Percentiles rank a stretch among this genome's conserved stretches.
These are phyloP conservation scores for Fusarium denticulatum DNA, from an alignment of 2,329 filamentous ascomycete genomes.

Conservation along the genomic window DNA sequence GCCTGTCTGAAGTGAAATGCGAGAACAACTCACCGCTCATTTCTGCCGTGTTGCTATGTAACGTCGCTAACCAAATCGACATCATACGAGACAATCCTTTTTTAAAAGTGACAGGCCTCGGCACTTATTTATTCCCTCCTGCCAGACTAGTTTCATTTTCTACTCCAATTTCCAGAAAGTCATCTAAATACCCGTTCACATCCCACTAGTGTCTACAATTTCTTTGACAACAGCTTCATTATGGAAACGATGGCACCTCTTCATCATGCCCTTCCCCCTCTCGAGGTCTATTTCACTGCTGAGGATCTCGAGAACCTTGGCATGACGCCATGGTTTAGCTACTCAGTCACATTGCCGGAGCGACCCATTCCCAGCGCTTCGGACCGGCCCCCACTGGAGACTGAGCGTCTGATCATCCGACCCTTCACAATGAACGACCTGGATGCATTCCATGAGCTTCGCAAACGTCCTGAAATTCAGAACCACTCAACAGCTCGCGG, in stretches of 20 bases:
- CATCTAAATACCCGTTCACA: background rate
- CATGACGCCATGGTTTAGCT: slow-evolving; percentile 36
- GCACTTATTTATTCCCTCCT: slow-evolving; percentile 1
- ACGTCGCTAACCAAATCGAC: slow-evolving; percentile 14
- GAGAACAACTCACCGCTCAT: slow-evolving; percentile 25
- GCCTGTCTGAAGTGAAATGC: background rate
- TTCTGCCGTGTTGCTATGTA: slow-evolving; percentile 27
- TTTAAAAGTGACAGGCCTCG: slow-evolving; percentile 14
- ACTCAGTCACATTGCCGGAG: slow-evolving; percentile 30
- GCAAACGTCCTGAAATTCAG: slow-evolving; percentile 4
- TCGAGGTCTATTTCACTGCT: slow-evolving; percentile 5
- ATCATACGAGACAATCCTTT: slow-evolving; percentile 14
- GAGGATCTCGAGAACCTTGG: slow-evolving; percentile 24
- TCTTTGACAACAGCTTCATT: background rate
- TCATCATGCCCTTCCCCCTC: slow-evolving; percentile 1
- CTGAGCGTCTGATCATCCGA: slow-evolving; percentile 24
- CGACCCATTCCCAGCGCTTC: slow-evolving; percentile 17
- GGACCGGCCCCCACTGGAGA: slow-evolving; percentile 23
- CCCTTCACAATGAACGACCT: slow-evolving; percentile 23
- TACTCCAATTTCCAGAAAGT: background rate
- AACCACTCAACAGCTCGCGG: slow-evolving; percentile 17
- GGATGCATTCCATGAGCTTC: slow-evolving; percentile 31
- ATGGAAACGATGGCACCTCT: slow-evolving; percentile 33
- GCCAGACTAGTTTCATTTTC: background rate
- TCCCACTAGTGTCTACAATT: background rate